phyloP scores from a whole-genome alignment of 495 filamentous ascomycete species.

The Penicillium salamii region DNA sequence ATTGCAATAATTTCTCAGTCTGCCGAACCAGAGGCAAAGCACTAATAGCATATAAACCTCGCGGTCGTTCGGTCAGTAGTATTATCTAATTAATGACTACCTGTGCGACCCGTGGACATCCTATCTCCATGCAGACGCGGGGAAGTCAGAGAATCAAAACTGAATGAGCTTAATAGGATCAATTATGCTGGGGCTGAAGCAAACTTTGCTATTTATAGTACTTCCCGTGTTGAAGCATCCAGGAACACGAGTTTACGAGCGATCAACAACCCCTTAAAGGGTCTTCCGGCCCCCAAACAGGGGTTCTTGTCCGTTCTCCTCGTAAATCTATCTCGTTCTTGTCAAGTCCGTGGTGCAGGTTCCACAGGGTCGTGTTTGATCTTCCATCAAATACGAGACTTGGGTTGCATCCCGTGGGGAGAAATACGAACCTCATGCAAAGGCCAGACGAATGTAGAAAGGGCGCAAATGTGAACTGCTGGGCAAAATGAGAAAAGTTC shows the following conservation, averaged over 20 bases:
- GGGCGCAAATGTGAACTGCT: neutral
- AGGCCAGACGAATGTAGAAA: neutral
- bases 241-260: conserved; percentile 7
- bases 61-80: no score
- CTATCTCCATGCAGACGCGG: neutral
- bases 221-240: neutral
- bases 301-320: neutral
- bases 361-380: neutral
- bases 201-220: neutral
- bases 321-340: neutral
- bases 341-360: neutral
- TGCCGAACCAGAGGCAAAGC: no score
- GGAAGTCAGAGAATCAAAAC: neutral
- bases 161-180: neutral
- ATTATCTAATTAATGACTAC: no score
- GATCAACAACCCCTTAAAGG: neutral
- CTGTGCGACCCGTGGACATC: neutral
- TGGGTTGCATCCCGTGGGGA: neutral
- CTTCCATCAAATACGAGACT: neutral
- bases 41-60: no score
- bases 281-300: neutral
- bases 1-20: no score
- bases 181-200: neutral
- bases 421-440: neutral
- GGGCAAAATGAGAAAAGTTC: neutral